Percentiles rank a stretch among this genome's conserved stretches.
Conservation (phyloP, 2,329 filamentous ascomycete genomes). For the Epicoccum nigrum region DNA sequence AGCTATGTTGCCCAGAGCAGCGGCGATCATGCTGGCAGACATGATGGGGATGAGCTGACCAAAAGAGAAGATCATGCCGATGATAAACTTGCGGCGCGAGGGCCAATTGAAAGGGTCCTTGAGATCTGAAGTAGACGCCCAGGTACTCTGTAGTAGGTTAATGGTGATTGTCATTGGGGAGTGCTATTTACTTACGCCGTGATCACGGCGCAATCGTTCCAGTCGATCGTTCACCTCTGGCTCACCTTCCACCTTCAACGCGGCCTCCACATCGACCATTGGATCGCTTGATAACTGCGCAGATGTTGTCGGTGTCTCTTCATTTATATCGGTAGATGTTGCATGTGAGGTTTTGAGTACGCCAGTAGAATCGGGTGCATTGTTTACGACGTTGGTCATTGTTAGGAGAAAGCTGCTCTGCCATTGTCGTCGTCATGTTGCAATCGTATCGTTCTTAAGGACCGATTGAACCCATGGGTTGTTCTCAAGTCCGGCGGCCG, state of each 20-base stretch:
- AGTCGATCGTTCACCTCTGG: neutral
- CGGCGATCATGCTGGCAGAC: conserved; percentile 22
- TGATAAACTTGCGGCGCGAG: conserved; percentile 25
- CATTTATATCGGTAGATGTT: too few relatives aligned
- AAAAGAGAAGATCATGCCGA: conserved; percentile 12
- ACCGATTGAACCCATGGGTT: neutral
- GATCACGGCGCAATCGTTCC: neutral
- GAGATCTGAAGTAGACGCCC: conserved; percentile 17
- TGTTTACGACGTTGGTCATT: too few relatives aligned
- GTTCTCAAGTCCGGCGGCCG: too few relatives aligned
- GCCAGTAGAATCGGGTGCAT: too few relatives aligned
- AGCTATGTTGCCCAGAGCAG: conserved; percentile 17
- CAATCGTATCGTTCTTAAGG: neutral
- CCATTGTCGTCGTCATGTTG: neutral
- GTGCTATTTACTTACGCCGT: neutral
- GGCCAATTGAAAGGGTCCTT: conserved; percentile 46
- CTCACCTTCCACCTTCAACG: neutral
- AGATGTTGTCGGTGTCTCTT: too few relatives aligned
- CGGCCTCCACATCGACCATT: too few relatives aligned
- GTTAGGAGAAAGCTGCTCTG: too few relatives aligned
- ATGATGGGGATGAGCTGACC: conserved; percentile 25
- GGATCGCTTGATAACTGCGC: too few relatives aligned
- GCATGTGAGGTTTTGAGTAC: too few relatives aligned
- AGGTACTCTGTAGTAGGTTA: neutral
- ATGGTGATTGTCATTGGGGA: neutral